These are phyloP conservation scores for Amaranthus tricolor DNA, from an alignment of 179 eudicot species.

Conservation along the genomic window DNA sequence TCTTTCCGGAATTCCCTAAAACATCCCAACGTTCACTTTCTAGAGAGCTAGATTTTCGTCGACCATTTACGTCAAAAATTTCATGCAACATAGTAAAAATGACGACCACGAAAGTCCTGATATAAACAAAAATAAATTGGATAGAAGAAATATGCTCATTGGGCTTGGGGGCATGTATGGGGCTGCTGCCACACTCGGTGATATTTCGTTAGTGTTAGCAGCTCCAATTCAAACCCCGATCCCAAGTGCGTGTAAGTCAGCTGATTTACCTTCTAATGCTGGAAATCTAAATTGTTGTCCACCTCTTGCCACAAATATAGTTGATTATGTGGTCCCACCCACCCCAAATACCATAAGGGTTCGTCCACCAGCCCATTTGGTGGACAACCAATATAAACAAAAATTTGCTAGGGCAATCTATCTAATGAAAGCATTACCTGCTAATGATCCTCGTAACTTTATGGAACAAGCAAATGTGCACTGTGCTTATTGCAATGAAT, in stretches of 20 bases:
- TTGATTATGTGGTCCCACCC: constrained; percentile 42
- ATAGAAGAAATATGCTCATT: constrained; percentile 52
- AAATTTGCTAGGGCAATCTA: constrained; percentile 55
- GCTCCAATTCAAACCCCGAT: constrained; percentile 49
- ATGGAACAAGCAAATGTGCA: constrained; percentile 72
- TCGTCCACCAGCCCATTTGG: constrained; percentile 69
- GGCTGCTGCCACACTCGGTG: constrained; percentile 35
- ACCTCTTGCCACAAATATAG: constrained; percentile 33
- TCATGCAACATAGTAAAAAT: constrained; percentile 29
- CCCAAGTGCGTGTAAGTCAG: constrained; percentile 49
- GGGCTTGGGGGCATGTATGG: constrained; percentile 67
- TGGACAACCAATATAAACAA: constrained; percentile 38
- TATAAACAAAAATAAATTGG: constrained; percentile 29
- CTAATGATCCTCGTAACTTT: constrained; percentile 70
- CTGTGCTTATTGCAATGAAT: constrained; percentile 87
- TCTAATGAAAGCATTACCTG: constrained; percentile 69
- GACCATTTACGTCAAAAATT: constrained; percentile 15
- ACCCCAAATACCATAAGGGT: constrained; percentile 34
- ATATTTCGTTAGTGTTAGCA: constrained; percentile 32
- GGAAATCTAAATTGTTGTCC: constrained; percentile 62
- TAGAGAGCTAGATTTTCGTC: neutral
- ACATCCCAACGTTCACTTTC: constrained; percentile 32
- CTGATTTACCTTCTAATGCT: constrained; percentile 33
- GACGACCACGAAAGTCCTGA: neutral
- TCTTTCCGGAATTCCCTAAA: constrained; percentile 19